Conservation (phyloP, 257 asterid genomes). For the Gentiana straminea region DNA sequence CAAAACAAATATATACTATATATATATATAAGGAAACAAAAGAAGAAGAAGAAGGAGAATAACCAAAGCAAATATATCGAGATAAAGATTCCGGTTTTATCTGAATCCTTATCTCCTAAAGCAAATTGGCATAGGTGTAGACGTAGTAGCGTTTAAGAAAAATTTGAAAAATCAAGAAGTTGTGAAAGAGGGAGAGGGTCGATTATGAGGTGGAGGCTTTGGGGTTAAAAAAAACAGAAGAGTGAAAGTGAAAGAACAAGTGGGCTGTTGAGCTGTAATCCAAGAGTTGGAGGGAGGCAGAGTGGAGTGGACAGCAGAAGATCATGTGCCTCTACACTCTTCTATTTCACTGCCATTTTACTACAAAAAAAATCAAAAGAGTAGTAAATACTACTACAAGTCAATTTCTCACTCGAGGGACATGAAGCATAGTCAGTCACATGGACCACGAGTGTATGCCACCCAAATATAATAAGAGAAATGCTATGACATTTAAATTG, state of each 20-base stretch:
- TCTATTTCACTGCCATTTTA: not conserved
- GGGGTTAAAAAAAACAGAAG: constrained; percentile 5
- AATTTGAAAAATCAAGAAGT: constrained; percentile 3
- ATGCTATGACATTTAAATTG: too few relatives aligned
- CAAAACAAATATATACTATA: not conserved
- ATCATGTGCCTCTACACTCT: too few relatives aligned
- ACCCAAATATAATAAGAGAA: too few relatives aligned
- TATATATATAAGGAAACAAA: not conserved
- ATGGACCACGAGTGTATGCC: too few relatives aligned
- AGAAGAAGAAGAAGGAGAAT: not conserved
- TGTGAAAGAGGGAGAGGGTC: constrained; percentile 8
- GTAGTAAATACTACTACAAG: too few relatives aligned
- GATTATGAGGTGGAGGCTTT: constrained; percentile 1
- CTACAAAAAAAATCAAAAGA: too few relatives aligned
- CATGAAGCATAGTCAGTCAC: too few relatives aligned
- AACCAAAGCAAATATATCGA: not conserved
- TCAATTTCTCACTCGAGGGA: too few relatives aligned
- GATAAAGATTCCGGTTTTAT: not conserved
- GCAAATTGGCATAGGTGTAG: too few relatives aligned
- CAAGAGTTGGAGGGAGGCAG: constrained; percentile 16
- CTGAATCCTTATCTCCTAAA: too few relatives aligned
- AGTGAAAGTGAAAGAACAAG: constrained; percentile 7
- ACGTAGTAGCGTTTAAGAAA: not conserved
- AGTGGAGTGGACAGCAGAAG: too few relatives aligned
- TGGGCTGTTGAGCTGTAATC: constrained; percentile 32